A percentile compares a stretch with the other conserved stretches of the same genome.
Evolutionary conservation across 495 filamentous ascomycete species (phyloP).

Genomic region (Penicillium manginii): DNA sequence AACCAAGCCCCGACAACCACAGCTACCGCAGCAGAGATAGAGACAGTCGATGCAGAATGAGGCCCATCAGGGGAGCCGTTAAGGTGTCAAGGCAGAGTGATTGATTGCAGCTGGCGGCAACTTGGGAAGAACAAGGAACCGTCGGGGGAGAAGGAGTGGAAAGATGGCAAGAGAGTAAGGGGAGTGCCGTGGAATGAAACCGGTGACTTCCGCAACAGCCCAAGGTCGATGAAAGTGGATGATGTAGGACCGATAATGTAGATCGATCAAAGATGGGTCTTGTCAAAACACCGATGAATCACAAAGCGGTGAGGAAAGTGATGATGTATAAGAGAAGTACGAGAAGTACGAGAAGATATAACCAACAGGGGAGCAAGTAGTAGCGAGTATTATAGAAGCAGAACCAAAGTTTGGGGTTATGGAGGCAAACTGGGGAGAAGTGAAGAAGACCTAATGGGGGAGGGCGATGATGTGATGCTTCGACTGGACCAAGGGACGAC

Average conservation of each 20-base stretch:
- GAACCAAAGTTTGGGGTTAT: neutral
- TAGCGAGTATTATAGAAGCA: neutral
- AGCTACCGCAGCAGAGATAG: constrained; percentile 45
- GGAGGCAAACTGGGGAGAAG: constrained; percentile 21
- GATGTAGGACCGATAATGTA: constrained; percentile 3
- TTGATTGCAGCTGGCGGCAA: constrained; percentile 11
- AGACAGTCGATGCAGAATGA: constrained; percentile 24
- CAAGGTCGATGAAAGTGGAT: constrained; percentile 8
- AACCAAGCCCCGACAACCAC: constrained; percentile 41
- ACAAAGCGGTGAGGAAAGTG: constrained; percentile 36
- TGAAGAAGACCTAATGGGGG: constrained; percentile 23
- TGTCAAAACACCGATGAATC: constrained; percentile 5
- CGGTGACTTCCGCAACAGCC: constrained; percentile 11
- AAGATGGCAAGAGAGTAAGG: constrained; percentile 5
- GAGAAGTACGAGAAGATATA: neutral
- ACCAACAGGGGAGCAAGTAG: constrained; percentile 5
- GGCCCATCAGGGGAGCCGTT: constrained; percentile 42
- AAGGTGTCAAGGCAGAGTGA: constrained; percentile 9
- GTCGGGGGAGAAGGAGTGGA: constrained; percentile 14
- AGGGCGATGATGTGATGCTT: constrained; percentile 42
- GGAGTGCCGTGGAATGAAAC: constrained; percentile 17
- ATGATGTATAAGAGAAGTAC: constrained; percentile 18
- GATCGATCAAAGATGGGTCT: constrained; percentile 10
- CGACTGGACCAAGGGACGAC: constrained; percentile 35
- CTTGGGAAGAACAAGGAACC: constrained; percentile 22